Evolutionary conservation across 345 rosid genomes (phyloP), one percentile per base, ranked within the genome.

Genomic region (Gossypium herbaceum): DNA sequence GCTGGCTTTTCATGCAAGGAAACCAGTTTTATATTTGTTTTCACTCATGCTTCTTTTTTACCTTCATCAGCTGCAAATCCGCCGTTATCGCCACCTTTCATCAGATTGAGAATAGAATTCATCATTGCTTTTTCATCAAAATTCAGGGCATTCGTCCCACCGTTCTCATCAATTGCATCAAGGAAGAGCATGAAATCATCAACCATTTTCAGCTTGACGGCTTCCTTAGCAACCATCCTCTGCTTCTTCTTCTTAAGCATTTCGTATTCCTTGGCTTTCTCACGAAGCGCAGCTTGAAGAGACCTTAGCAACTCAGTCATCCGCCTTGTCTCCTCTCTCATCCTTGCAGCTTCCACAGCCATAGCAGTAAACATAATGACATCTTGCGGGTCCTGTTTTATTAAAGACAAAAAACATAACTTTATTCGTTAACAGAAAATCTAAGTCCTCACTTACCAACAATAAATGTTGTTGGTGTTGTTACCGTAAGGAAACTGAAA

Each of bases 161-260:
- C 34, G 34, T 47, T 68, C 2, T 47, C 24, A 3, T 68, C 72
- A 13, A 24, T 2, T 2, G 71, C 34, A 2, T 0, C 12, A 2
- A 67, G 7, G 56, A 68, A 48, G 29, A 7, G 41, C 72, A 68
- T 48, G 72, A 68, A 68, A 47, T 47, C 41, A 24, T 68, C 72
- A 24, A 68, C 11, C 72, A 68, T 1, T 68, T 68, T 47, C 27
- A 22, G 2, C 72, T 12, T 22, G 7, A 11, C 19, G 0, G 56
- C 19, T 48, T 48, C n/a, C 29, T 47, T 8, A 2, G 54, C 56
- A 24, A 68, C 13, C 7, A 68, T 13, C 3, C 4, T 3, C 72
- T 48, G 12, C 12, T 47, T 68, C 3, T 13, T 7, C 7, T 12
- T 24, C 56, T 0, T 48, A 47, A 68, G 56, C 19, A 47, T 8